Base-by-base conservation (phyloP, 2,329 filamentous ascomycete genomes). In the Coniochaeta sp. region DNA sequence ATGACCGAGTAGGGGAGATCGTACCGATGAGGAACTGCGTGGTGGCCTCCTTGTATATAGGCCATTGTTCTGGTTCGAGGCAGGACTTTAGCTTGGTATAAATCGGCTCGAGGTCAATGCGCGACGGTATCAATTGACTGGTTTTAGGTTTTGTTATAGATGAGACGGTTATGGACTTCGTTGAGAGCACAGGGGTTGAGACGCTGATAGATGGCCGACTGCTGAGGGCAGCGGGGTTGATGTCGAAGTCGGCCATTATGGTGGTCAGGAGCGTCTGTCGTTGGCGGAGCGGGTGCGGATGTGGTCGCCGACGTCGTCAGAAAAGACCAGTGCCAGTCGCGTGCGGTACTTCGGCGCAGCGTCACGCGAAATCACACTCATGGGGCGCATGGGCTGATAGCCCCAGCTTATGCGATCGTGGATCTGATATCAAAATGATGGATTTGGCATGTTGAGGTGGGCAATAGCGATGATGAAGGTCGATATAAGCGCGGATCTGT, bases 171-270 rank as follows among this genome's bases (percentile, higher is more conserved):
- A 87, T 79, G 57, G 82, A 77, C 70, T 87, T 87, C 52, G 75
- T 78, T 61, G 82, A 74, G 61, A 88, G 73, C 44, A 84, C 77
- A 62, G 86, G 84, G 5, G 85, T 87, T 54, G 83, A 78, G 59
- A 86, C 77, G 72, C 75, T 80, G 71, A 81, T 72, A 55, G 83
- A 75, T 63, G 84, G 82, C 69, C 85, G 83, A 78, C 84, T 87
- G 78, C 84, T 87, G 68, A 89, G 74, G 65, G 86, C 85, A 77
- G 86, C 84, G 69, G 86, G 86, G 77, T 88, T 86, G 75, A 89
- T 88, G 75, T 88, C 86, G 68, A 85, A 42, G 55, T 57, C 55
- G 34, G 55, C 34, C 55, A 57, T n/a, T n/a, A n/a, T 57, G 65
- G 64, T 70, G 30, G 24, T 28, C 5, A 68, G 63, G 57, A 68